These are phyloP conservation scores for Furcasterigmium furcatum DNA, from an alignment of 2,329 filamentous ascomycete species.

Conservation along the genomic window DNA sequence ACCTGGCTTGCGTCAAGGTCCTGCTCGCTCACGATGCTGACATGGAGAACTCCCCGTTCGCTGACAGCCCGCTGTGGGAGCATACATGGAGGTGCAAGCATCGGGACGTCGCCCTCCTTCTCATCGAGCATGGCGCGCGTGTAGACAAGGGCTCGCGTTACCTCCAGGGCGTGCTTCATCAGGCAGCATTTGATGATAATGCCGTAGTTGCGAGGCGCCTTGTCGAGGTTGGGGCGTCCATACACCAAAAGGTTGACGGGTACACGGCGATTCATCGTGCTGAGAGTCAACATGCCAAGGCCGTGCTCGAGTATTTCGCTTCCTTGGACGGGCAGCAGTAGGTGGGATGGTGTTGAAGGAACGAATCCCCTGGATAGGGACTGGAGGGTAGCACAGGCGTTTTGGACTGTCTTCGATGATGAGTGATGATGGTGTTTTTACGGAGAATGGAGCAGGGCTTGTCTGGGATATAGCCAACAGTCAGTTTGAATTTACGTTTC, in stretches of 20 bases:
- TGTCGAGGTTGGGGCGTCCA: constrained; percentile 1
- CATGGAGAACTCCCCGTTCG: background rate
- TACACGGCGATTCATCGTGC: background rate
- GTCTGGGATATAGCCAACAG: too few species aligned
- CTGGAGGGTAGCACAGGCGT: too few species aligned
- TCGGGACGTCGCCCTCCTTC: background rate
- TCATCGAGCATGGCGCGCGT: constrained; percentile 1
- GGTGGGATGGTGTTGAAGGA: too few species aligned
- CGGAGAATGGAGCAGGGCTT: too few species aligned
- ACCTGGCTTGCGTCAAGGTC: background rate
- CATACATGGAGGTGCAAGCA: background rate
- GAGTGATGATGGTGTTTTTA: too few species aligned
- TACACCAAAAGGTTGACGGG: constrained; percentile 1
- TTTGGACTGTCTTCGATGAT: too few species aligned
- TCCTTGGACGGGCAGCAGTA: background rate
- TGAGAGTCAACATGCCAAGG: background rate
- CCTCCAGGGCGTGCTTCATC: background rate
- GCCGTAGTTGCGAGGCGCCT: background rate
- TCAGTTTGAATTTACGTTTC: too few species aligned
- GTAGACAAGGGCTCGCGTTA: background rate
- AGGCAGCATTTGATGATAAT: background rate
- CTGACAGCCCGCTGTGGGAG: background rate
- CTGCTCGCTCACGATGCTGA: background rate
- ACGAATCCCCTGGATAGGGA: too few species aligned
- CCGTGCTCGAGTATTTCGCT: constrained; percentile 1